Percentiles rank a stretch among this genome's conserved stretches.
These are phyloP conservation scores for Fusarium nygamai DNA, from an alignment of 2,329 filamentous ascomycete genomes.

Conservation along the genomic window DNA sequence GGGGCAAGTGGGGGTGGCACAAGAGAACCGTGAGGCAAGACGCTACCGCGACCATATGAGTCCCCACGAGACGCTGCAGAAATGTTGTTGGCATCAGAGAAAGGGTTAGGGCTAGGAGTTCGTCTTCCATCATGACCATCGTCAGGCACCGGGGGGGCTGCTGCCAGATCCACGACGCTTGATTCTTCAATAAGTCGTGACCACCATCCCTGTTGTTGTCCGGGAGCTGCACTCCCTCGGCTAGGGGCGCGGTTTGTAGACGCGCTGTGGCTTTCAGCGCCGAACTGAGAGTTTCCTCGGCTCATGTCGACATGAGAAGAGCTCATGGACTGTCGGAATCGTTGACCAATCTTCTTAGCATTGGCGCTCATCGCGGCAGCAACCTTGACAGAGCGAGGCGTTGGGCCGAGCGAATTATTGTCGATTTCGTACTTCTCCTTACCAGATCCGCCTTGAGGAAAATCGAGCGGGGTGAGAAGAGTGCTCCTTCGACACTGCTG, in stretches of 20 bases:
- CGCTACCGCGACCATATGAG: slow-evolving; percentile 55
- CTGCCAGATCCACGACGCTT: slow-evolving; percentile 51
- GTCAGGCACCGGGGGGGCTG: slow-evolving; percentile 31
- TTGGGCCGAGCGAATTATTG: slow-evolving; percentile 60
- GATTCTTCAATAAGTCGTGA: slow-evolving; percentile 53
- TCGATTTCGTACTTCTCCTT: slow-evolving; percentile 47
- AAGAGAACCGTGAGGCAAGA: slow-evolving; percentile 51
- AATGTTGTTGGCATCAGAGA: slow-evolving; percentile 57
- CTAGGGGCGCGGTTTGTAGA: slow-evolving; percentile 39
- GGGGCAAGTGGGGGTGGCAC: slow-evolving; percentile 51
- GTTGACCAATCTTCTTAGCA: slow-evolving; percentile 42
- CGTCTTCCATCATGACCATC: slow-evolving; percentile 24
- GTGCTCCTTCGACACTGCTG: slow-evolving; percentile 58
- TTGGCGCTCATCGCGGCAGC: slow-evolving; percentile 45
- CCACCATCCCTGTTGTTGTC: slow-evolving; percentile 54
- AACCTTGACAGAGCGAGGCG: slow-evolving; percentile 51
- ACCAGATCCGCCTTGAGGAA: slow-evolving; percentile 37
- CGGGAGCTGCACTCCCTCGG: slow-evolving; percentile 9
- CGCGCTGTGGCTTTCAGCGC: slow-evolving; percentile 50
- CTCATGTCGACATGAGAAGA: slow-evolving; percentile 60
- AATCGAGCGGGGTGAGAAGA: slow-evolving; percentile 59
- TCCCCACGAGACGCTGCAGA: slow-evolving; percentile 49
- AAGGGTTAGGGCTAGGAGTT: slow-evolving; percentile 36
- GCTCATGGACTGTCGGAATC: slow-evolving; percentile 27
- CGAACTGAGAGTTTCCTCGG: slow-evolving; percentile 63